phyloP scores from a whole-genome alignment of 371 early-diverging fungal species.

The Choanephora cucurbitarum region DNA sequence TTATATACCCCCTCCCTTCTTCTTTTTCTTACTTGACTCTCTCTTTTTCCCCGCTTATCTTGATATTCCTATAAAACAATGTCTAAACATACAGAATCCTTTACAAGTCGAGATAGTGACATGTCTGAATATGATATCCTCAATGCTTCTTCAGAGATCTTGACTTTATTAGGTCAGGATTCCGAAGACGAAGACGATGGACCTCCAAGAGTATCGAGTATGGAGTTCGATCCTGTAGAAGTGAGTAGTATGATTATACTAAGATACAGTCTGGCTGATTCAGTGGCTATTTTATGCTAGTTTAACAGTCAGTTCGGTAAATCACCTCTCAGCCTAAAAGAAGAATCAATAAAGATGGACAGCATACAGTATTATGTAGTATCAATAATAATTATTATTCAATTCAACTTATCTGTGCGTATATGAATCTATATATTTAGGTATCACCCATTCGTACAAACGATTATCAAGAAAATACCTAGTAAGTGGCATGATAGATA shows the following conservation, averaged over 20 bases:
- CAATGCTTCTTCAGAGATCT: neutral
- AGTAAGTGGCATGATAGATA: neutral
- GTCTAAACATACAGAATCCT: neutral
- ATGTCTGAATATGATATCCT: neutral
- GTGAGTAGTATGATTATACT: neutral
- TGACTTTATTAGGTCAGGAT: neutral
- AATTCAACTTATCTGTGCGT: too few relatives aligned
- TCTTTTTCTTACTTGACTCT: too few relatives aligned
- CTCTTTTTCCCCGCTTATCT: too few relatives aligned
- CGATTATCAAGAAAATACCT: neutral
- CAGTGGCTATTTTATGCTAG: neutral
- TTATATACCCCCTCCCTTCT: too few relatives aligned
- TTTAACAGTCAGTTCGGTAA: neutral
- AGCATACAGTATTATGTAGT: neutral
- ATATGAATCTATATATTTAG: too few relatives aligned
- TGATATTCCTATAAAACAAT: neutral
- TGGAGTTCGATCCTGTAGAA: neutral
- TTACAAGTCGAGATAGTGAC: neutral
- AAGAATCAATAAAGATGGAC: neutral
- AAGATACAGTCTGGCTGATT: too few relatives aligned
- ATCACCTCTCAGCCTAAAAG: neutral
- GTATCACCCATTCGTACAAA: neutral
- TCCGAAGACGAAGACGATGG: constrained; percentile 1
- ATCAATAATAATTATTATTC: too few relatives aligned
- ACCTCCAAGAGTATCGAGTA: neutral